Base-by-base conservation (phyloP, 495 filamentous ascomycete species). In the Daldinia bambusicola region DNA sequence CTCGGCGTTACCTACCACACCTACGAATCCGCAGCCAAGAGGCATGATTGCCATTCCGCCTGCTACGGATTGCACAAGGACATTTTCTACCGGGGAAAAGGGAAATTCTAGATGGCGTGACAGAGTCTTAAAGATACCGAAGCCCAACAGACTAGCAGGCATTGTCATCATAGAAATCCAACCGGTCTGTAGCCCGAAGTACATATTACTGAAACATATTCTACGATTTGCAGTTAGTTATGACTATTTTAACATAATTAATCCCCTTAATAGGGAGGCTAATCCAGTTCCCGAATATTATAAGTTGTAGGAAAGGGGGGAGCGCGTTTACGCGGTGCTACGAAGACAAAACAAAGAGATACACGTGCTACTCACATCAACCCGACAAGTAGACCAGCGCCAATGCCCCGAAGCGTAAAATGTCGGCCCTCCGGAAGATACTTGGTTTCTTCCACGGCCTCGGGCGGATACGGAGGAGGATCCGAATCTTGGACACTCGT, bases 21-120 rank as follows among this genome's bases (percentile, higher is more conserved):
- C 95, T 8, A 99, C 95, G 76, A 98, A 98, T 1, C 95, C 95
- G 72, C 95, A 97, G 0, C 94, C 94, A 22, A 99, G 79, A 5
- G 96, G 96, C 95, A 98, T 98, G 4, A 95, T 97, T 0, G 95
- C 96, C 77, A 98, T 94, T 22, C 92, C 90, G 9, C 95, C 94
- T 0, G 96, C 95, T 43, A 99, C 95, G 4, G 94, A 97, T 82
- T 98, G 96, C 5, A 99, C 94, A 32, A 99, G 86, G 7, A 99
- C 96, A 78, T 99, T 99, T 80, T 99, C 96, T 31, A 98, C 92
- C 0, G 95, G 94, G 6, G 91, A 92, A 74, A 98, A 98, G 2
- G 94, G 93, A 60, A 89, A 88, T 34, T 84, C 83, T 4, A 97
- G 78, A 53, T 91, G 84, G 59, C 88, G 87, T 1, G 89, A 85